These are phyloP conservation scores for Mucor lusitanicus DNA, from an alignment of 371 early-diverging fungal genomes.

Conservation along the genomic window DNA sequence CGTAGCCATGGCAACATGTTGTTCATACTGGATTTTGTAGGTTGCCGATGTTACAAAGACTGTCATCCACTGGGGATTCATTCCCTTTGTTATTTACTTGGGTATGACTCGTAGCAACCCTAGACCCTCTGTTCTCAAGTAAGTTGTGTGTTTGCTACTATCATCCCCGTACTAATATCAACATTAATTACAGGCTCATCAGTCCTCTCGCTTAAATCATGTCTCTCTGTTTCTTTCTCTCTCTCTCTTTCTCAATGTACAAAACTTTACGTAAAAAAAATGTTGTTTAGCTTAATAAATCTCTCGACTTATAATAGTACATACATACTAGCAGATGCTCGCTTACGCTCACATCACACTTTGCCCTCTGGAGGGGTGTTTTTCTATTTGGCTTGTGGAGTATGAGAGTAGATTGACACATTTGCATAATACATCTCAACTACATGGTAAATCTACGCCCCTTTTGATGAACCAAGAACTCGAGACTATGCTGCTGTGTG, in stretches of 20 bases:
- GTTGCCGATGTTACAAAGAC: slow-evolving; percentile 60
- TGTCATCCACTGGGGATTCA: slow-evolving; percentile 68
- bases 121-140: slow-evolving; percentile 62
- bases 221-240: too few species aligned
- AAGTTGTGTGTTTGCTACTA: slow-evolving; percentile 3
- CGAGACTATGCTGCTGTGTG: too few species aligned
- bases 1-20: neutral
- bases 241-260: neutral
- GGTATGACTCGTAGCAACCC: slow-evolving; percentile 64
- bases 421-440: too few species aligned
- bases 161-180: neutral
- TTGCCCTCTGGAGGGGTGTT: too few species aligned
- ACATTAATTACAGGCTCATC: slow-evolving; percentile 33
- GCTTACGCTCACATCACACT: too few species aligned
- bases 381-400: too few species aligned
- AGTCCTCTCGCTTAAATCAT: slow-evolving; percentile 49
- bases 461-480: too few species aligned
- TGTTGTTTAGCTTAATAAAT: neutral
- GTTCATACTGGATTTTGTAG: slow-evolving; percentile 19
- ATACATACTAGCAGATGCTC: too few species aligned
- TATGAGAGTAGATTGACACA: too few species aligned
- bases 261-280: neutral
- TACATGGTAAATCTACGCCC: too few species aligned
- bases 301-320: neutral
- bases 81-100: slow-evolving; percentile 69